Evolutionary conservation across 2,329 filamentous ascomycete species (phyloP), one percentile per base, ranked within the genome.

Genomic region (Teratosphaeria viscida): DNA sequence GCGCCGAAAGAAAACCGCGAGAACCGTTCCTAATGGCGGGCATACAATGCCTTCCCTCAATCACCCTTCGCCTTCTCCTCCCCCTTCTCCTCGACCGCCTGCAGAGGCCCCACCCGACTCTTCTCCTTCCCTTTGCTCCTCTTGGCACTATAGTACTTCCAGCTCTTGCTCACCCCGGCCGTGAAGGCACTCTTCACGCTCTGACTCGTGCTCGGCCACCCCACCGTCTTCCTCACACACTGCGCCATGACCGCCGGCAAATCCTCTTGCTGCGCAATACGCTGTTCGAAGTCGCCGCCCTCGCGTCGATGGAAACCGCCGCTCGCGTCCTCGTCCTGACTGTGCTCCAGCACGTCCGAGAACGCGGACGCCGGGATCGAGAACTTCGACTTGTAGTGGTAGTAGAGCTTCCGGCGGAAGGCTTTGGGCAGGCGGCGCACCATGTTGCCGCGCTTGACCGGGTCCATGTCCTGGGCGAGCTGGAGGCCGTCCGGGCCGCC

Each of bases 341-440:
- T 84, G n/a, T 85, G 82, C 61, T 89, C 82, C 74, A 96, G 86
- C 85, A 97, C 92, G 68, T 84, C 82, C 68, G 89, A 80, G 73
- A 96, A 99, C 59, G 96, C 90, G 4, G 83, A 82, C 16, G 85
- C 85, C 0, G 92, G 90, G 52, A 99, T 94, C 59, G 83, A 82
- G 69, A 92, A 95, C 69, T 95, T 92, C 71, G 87, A 86, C 73
- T 96, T 92, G 73, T 96, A 99, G 68, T 92, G 86, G 74, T 96
- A 96, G 76, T 99, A 99, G 0, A 99, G 79, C 61, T 90, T 92
- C 58, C 88, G 84, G 43, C 94, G 85, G 80, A 99, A 97, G 5
- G 85, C 81, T 67, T 88, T 87, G 3, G 94, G 94, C 11, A 99
- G 79, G 12, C 94, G 87, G 5, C 94, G 85, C 10, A 99, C 92